These are phyloP conservation scores for Backusella tarrabulga DNA, from an alignment of 192 early-diverging fungal species.

Conservation along the genomic window DNA sequence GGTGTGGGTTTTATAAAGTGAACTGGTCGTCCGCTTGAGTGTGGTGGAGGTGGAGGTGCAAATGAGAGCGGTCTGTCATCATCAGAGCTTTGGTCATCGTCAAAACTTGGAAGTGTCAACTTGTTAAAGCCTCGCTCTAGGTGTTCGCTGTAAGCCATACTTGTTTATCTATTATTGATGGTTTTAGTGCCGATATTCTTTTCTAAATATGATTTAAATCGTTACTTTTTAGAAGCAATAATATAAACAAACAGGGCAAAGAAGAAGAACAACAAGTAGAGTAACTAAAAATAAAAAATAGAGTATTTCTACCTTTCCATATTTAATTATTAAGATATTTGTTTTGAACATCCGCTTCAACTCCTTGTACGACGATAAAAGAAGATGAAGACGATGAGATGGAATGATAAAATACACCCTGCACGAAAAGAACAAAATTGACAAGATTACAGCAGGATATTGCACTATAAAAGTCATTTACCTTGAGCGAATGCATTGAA, in stretches of 20 bases:
- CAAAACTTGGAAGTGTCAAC: neutral
- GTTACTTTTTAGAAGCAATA: neutral
- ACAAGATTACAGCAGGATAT: too few relatives aligned
- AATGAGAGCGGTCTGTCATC: slow-evolving; percentile 14
- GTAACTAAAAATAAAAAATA: neutral
- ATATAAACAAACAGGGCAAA: neutral
- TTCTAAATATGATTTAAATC: neutral
- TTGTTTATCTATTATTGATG: neutral
- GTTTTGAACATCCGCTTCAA: neutral
- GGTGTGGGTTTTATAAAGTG: slow-evolving; percentile 36
- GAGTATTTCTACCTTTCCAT: neutral
- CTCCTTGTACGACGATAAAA: neutral
- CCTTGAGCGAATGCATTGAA: too few relatives aligned
- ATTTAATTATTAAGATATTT: neutral
- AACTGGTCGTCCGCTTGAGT: slow-evolving; percentile 5
- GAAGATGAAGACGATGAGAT: neutral
- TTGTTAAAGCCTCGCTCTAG: neutral
- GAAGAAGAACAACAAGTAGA: neutral
- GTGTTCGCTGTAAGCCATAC: neutral
- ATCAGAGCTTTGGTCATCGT: slow-evolving; percentile 7
- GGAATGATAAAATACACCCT: neutral
- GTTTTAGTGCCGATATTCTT: neutral
- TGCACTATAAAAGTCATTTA: too few relatives aligned
- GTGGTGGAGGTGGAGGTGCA: neutral
- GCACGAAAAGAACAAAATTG: too few relatives aligned